phyloP scores from a whole-genome alignment of 495 filamentous ascomycete species.

The Hypoxylon intermedium region DNA sequence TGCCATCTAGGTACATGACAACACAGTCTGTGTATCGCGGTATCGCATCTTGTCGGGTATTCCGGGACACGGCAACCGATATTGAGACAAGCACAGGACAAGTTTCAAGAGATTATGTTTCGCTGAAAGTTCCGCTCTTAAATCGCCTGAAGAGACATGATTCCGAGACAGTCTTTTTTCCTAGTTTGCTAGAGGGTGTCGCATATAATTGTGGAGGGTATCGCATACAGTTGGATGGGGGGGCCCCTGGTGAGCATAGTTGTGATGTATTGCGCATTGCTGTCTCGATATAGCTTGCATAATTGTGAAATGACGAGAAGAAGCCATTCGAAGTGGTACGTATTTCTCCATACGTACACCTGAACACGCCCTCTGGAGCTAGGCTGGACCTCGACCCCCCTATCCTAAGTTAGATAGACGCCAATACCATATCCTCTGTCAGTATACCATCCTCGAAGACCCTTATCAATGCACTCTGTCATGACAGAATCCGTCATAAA shows the following conservation, averaged over 20 bases:
- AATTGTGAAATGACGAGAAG: background rate
- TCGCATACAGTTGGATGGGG: too few relatives aligned
- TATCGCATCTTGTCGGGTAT: too few relatives aligned
- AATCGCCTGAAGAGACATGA: background rate
- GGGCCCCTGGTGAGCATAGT: background rate
- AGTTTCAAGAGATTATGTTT: slow-evolving; percentile 2
- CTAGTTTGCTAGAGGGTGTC: background rate
- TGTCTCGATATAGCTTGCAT: background rate
- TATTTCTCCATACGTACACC: background rate
- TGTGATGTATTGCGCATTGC: slow-evolving; percentile 5
- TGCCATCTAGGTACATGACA: too few relatives aligned
- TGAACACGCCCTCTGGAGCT: background rate
- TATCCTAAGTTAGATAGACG: slow-evolving; percentile 40
- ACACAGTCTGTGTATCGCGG: too few relatives aligned
- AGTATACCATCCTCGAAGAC: slow-evolving; percentile 41
- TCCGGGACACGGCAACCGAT: too few relatives aligned
- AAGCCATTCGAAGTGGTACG: background rate
- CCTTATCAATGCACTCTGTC: slow-evolving; percentile 40
- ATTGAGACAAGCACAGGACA: too few relatives aligned
- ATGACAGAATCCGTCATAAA: slow-evolving; percentile 36
- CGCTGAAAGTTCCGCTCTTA: background rate
- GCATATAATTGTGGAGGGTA: background rate
- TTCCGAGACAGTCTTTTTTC: background rate
- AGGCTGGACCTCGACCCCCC: background rate
- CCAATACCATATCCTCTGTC: slow-evolving; percentile 36